Evolutionary conservation across 768 basidiomycete genomes (phyloP).

Genomic region (Phylloporus scabripes): DNA sequence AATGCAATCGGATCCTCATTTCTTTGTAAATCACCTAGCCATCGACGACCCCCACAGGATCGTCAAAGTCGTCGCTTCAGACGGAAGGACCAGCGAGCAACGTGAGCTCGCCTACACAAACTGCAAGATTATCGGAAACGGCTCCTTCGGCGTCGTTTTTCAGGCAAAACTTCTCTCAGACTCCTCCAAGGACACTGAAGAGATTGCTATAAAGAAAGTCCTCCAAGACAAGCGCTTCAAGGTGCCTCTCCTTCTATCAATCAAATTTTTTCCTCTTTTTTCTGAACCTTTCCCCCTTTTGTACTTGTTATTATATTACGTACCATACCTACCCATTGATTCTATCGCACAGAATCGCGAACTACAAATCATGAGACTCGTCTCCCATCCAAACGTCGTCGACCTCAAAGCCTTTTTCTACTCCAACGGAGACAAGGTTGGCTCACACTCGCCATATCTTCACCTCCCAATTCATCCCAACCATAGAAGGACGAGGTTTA

Average conservation of each 20-base stretch:
- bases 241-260: slow-evolving; percentile 44
- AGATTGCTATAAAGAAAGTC: slow-evolving; percentile 99
- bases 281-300: slow-evolving; percentile 2
- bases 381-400: slow-evolving; percentile 96
- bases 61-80: slow-evolving; percentile 90
- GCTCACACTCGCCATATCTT: slow-evolving; percentile 15
- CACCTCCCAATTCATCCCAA: slow-evolving; percentile 5
- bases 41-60: slow-evolving; percentile 97
- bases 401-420: slow-evolving; percentile 98
- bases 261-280: slow-evolving; percentile 3
- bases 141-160: slow-evolving; percentile 98
- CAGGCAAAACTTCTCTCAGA: slow-evolving; percentile 80
- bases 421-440: slow-evolving; percentile 97
- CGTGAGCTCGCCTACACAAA: slow-evolving; percentile 90
- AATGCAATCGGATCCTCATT: slow-evolving; percentile 25
- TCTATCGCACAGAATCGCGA: slow-evolving; percentile 78
- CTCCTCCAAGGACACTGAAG: slow-evolving; percentile 58
- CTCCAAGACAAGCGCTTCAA: slow-evolving; percentile 99
- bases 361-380: slow-evolving; percentile 97
- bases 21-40: slow-evolving; percentile 39
- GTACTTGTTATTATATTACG: not conserved
- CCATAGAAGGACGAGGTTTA: slow-evolving; percentile 97
- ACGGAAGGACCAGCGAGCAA: slow-evolving; percentile 89
- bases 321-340: slow-evolving; percentile 13
- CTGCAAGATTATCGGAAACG: slow-evolving; percentile 98